phyloP scores from a whole-genome alignment of 2,329 filamentous ascomycete species.

The Exophiala oligosperma region DNA sequence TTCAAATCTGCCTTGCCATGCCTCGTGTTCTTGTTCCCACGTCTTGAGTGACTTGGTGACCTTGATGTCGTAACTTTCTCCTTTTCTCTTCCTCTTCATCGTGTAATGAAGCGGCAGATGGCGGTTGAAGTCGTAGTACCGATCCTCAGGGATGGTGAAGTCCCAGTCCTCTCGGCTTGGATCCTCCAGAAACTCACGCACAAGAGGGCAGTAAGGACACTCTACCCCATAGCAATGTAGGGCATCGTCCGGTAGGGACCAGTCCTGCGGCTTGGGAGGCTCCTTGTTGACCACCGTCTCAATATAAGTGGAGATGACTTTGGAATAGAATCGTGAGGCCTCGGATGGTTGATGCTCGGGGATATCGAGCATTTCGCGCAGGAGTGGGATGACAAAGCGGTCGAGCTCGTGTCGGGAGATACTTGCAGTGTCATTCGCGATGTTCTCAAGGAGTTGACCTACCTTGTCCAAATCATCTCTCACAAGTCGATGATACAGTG shows the following conservation, averaged over 20 bases:
- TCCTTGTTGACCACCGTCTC: slow-evolving; percentile 4
- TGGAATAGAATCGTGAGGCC: background rate
- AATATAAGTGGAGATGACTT: slow-evolving; percentile 2
- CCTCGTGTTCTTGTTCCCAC: background rate
- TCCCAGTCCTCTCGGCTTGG: slow-evolving; percentile 1
- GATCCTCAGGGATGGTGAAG: slow-evolving; percentile 3
- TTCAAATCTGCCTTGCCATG: background rate
- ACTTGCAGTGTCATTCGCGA: slow-evolving; percentile 2
- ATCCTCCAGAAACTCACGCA: slow-evolving; percentile 6
- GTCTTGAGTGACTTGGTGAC: background rate
- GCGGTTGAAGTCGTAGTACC: background rate
- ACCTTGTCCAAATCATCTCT: background rate
- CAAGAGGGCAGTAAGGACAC: slow-evolving; percentile 6
- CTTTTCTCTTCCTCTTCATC: background rate
- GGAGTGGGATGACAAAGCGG: slow-evolving; percentile 6
- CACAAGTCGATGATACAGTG: background rate
- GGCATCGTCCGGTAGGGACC: slow-evolving; percentile 3
- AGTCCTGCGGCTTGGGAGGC: background rate
- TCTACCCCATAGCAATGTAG: background rate
- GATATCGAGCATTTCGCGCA: slow-evolving; percentile 1
- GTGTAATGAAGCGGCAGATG: background rate
- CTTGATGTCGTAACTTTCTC: background rate
- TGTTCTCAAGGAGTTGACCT: background rate
- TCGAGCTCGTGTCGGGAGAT: background rate
- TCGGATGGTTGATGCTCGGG: slow-evolving; percentile 1